Evolutionary conservation across 768 basidiomycete species (phyloP).

Genomic region (Pholiota microspora): DNA sequence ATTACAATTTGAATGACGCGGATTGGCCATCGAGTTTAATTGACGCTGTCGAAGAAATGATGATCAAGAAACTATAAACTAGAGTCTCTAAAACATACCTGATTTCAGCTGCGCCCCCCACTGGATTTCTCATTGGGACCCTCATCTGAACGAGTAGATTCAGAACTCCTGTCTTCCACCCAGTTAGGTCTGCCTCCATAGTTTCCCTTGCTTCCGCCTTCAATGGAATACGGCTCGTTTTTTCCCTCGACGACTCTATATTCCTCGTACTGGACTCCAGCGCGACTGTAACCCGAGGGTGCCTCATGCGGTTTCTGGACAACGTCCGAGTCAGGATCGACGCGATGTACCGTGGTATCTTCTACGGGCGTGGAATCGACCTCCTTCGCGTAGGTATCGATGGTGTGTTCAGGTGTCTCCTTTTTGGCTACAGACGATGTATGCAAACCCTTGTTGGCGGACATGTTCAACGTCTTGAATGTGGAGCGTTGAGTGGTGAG

Average conservation of each 20-base stretch:
- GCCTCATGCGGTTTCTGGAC: slow-evolving; percentile 42
- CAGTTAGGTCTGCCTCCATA: slow-evolving; percentile 27
- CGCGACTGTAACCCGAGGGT: slow-evolving; percentile 46
- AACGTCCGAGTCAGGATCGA: slow-evolving; percentile 17
- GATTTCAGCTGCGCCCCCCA: slow-evolving; percentile 25
- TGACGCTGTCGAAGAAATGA: not conserved
- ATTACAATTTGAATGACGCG: too few species aligned
- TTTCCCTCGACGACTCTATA: slow-evolving; percentile 26
- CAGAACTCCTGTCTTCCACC: slow-evolving; percentile 30
- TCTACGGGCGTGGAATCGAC: slow-evolving; percentile 16
- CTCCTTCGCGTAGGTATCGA: slow-evolving; percentile 21
- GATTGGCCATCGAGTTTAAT: too few species aligned
- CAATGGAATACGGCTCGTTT: slow-evolving; percentile 30
- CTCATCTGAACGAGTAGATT: slow-evolving; percentile 29
- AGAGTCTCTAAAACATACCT: not conserved
- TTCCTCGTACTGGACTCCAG: slow-evolving; percentile 35
- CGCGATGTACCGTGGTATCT: slow-evolving; percentile 19
- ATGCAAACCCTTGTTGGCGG: slow-evolving; percentile 1
- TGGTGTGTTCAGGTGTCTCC: slow-evolving; percentile 12
- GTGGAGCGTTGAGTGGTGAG: not conserved
- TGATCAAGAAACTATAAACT: not conserved
- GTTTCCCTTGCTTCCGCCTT: slow-evolving; percentile 27
- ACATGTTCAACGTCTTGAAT: not conserved
- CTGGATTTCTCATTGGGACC: slow-evolving; percentile 38
- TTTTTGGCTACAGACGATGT: not conserved